A percentile compares a stretch with the other conserved stretches of the same genome.
Evolutionary conservation across 129 eudicot species (phyloP).

Genomic region (Centaurea solstitialis): DNA sequence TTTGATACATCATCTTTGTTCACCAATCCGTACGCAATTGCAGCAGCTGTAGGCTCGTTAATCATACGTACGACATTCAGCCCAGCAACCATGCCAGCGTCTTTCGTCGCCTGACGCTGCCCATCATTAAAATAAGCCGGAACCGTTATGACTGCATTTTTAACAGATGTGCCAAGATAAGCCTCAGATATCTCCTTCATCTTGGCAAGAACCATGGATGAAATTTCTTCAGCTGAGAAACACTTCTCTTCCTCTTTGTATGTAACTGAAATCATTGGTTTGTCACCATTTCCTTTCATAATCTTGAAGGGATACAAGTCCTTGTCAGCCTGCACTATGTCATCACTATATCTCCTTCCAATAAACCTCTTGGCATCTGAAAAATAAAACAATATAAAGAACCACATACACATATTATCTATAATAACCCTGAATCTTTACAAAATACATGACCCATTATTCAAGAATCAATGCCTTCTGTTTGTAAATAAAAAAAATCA

Average conservation of each 20-base stretch:
- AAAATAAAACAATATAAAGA: neutral
- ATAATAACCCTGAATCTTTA: neutral
- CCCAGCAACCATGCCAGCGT: constrained; percentile 65
- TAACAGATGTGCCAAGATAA: constrained; percentile 34
- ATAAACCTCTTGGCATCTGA: constrained; percentile 58
- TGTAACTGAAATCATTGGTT: constrained; percentile 49
- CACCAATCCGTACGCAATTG: constrained; percentile 22
- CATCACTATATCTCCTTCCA: constrained; percentile 54
- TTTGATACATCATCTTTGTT: neutral
- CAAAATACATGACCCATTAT: neutral
- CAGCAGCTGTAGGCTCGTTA: constrained; percentile 39
- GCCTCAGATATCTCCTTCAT: constrained; percentile 57
- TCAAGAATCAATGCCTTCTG: neutral
- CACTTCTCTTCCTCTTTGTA: constrained; percentile 52
- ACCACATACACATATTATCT: neutral
- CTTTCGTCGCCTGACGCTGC: constrained; percentile 69
- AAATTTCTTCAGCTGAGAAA: constrained; percentile 57
- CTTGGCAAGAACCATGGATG: constrained; percentile 54
- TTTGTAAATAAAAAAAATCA: neutral
- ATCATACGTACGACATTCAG: constrained; percentile 56
- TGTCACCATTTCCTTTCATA: constrained; percentile 43
- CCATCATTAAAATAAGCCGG: constrained; percentile 68
- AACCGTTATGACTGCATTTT: constrained; percentile 60
- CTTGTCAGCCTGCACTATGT: constrained; percentile 54
- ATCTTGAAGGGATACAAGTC: constrained; percentile 58